A percentile compares a stretch with the other conserved stretches of the same genome.
These are phyloP conservation scores for Aegle marmelos DNA, from an alignment of 345 rosid genomes.

Conservation along the genomic window DNA sequence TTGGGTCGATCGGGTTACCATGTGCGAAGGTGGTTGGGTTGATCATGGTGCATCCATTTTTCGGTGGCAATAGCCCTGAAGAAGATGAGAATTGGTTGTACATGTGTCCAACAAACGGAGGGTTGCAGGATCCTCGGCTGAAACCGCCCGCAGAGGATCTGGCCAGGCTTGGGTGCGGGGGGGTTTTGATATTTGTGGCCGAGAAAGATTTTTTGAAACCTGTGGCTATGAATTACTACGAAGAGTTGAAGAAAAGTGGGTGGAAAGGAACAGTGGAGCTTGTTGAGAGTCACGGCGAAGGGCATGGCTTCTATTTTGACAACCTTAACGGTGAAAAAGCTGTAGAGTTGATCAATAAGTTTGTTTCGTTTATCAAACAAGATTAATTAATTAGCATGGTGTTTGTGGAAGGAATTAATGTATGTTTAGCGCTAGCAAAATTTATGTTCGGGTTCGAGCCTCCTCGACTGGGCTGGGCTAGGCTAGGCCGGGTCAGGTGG, in stretches of 20 bases:
- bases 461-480: no score
- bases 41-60: constrained; percentile 46
- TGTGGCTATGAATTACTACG: constrained; percentile 19
- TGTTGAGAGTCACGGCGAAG: constrained; percentile 23
- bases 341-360: constrained; percentile 11
- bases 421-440: no score
- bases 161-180: constrained; percentile 29
- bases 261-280: constrained; percentile 32
- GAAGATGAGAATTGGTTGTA: constrained; percentile 42
- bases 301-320: constrained; percentile 30
- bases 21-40: constrained; percentile 30
- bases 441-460: no score
- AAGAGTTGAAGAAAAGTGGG: constrained; percentile 25
- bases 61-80: constrained; percentile 32
- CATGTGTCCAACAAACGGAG: constrained; percentile 32
- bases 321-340: constrained; percentile 20
- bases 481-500: no score
- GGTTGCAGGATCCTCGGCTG: constrained; percentile 41
- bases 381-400: no score
- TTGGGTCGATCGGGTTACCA: constrained; percentile 26
- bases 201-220: constrained; percentile 31
- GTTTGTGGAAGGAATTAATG: no score
- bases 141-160: constrained; percentile 33
- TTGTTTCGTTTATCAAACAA: constrained; percentile 18
- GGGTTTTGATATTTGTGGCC: constrained; percentile 34